Evolutionary conservation across 306 rosid species (phyloP), one percentile per base, ranked within the genome.

Genomic region (Sechiopsis laciniata): DNA sequence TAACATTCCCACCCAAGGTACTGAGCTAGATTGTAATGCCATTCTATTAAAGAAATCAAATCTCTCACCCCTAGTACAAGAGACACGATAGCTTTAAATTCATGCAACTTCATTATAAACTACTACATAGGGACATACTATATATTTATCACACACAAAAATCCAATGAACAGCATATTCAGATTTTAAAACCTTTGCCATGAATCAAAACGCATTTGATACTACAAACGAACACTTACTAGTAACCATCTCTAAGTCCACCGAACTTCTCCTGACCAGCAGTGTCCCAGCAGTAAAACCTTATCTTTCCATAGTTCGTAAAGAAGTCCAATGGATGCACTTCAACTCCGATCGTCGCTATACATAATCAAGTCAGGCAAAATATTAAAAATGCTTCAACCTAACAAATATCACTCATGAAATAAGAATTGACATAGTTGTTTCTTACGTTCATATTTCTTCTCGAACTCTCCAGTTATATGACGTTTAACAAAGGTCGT

Each of bases 231-330:
- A 65, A 46, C 24, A 53, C 80, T 15, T 53, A 77, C 80, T 77
- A 77, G 37, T 77, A 77, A 35, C 80, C 80, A 22, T 77, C 80
- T 16, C 80, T 42, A 55, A 77, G 80, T 29, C 80, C 80, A 71
- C 80, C 80, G 10, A 77, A 71, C 76, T 72, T 77, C 80, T 77
- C 80, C 72, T 77, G 80, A 19, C 80, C 80, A 40, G 80, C 80
- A 12, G 80, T 77, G 55, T 77, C 80, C 80, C 80, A 77, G 51
- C 80, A 77, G 56, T 77, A 60, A 22, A 77, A 77, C 64, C 80
- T 60, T 16, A 77, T 77, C 72, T 77, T 71, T 35, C 80, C 80
- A 22, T 63, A 77, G 37, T 77, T 77, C 56, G 80, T 77, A 56
- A 60, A 61, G 72, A 77, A 77, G 72, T 77, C 80, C 80, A 77